Evolutionary conservation across 768 basidiomycete genomes (phyloP).

Genomic region (Leucocoprinus birnbaumii): DNA sequence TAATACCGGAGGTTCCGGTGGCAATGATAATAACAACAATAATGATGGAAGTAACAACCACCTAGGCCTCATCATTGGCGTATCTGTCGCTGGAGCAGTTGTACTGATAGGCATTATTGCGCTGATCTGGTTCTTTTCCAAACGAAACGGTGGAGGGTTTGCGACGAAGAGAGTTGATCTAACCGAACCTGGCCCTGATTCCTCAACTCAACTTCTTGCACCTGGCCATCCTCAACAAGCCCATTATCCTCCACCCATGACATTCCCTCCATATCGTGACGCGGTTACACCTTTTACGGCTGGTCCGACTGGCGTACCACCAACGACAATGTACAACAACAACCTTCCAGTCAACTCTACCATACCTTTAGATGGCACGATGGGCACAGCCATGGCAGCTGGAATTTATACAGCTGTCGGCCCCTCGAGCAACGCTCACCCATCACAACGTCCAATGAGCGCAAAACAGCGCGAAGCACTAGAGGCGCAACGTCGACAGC

Average conservation of each 20-base stretch:
- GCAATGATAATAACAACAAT: not conserved
- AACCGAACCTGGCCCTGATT: not conserved
- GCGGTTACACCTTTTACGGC: not conserved
- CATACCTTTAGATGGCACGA: not conserved
- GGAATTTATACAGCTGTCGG: not conserved
- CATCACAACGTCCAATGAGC: not conserved
- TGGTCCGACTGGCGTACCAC: not conserved
- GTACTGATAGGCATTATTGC: slow-evolving; percentile 9
- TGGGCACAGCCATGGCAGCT: not conserved
- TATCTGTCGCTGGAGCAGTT: slow-evolving; percentile 15
- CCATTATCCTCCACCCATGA: not conserved
- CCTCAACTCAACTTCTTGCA: slow-evolving; percentile 11
- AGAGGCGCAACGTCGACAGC: not conserved
- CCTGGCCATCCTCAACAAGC: slow-evolving; percentile 5
- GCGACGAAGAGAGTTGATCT: slow-evolving; percentile 13
- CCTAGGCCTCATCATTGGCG: slow-evolving; percentile 16
- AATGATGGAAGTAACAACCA: not conserved
- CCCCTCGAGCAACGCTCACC: slow-evolving; percentile 1
- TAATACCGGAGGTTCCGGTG: not conserved
- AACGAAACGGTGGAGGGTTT: slow-evolving; percentile 11
- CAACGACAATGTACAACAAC: not conserved
- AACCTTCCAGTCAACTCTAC: not conserved
- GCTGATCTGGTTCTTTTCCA: slow-evolving; percentile 13
- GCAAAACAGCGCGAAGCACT: slow-evolving; percentile 1
- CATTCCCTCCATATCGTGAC: slow-evolving; percentile 4